A percentile compares a stretch with the other conserved stretches of the same genome.
phyloP scores from a whole-genome alignment of 768 basidiomycete genomes.

The Calocera viscosa region DNA sequence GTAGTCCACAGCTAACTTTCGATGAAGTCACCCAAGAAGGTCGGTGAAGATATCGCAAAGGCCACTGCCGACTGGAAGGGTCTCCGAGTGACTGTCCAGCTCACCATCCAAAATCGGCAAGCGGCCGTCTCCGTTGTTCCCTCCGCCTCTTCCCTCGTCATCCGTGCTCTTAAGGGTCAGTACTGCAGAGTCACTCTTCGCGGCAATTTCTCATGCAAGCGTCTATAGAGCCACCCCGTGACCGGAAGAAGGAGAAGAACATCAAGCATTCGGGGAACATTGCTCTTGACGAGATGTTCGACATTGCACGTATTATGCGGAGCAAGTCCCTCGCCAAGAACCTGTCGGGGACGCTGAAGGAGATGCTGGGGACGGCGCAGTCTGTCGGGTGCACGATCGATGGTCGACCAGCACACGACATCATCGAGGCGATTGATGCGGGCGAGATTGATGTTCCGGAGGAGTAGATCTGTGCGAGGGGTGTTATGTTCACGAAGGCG shows the following conservation, averaged over 20 bases:
- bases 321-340: conserved; percentile 88
- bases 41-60: conserved; percentile 99
- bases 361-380: conserved; percentile 97
- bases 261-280: conserved; percentile 97
- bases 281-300: conserved; percentile 80
- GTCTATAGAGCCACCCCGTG: conserved; percentile 81
- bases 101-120: conserved; percentile 99
- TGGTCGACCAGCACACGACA: conserved; percentile 81
- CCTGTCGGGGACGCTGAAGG: conserved; percentile 79
- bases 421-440: conserved; percentile 76
- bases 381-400: conserved; percentile 94
- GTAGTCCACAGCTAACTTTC: not conserved
- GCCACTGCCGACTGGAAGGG: conserved; percentile 98
- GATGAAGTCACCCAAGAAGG: conserved; percentile 93
- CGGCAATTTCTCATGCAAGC: not conserved
- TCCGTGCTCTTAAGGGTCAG: conserved; percentile 92
- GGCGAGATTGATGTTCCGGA: conserved; percentile 79
- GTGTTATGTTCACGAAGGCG: not conserved
- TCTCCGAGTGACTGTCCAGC: conserved; percentile 95
- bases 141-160: conserved; percentile 92
- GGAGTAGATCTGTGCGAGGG: conserved; percentile 39
- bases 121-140: conserved; percentile 93
- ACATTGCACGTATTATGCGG: conserved; percentile 94
- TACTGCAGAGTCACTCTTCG: not conserved
- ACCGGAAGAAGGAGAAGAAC: conserved; percentile 99